Evolutionary conservation across 768 basidiomycete species (phyloP).

Genomic region (Suillus weaverae): DNA sequence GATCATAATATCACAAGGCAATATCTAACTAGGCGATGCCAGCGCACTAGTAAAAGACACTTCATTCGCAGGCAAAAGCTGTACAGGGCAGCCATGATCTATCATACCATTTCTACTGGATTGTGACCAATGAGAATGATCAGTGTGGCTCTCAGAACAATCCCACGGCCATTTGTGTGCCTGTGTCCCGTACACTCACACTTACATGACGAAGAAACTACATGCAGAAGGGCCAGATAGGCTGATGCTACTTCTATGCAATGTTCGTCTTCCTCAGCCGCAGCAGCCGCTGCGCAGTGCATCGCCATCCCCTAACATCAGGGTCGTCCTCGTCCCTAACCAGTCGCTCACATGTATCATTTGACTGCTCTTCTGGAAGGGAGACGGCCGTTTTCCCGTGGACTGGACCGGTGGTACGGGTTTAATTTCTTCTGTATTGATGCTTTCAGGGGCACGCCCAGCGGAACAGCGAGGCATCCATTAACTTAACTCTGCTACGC

Average conservation of each 20-base stretch:
- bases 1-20: slow-evolving; percentile 43
- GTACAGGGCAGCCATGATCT: slow-evolving; percentile 49
- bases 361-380: neutral
- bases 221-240: slow-evolving; percentile 49
- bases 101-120: slow-evolving; percentile 74
- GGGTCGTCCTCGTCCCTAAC: slow-evolving; percentile 33
- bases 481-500: neutral
- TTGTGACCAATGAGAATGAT: slow-evolving; percentile 59
- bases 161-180: slow-evolving; percentile 79
- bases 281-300: slow-evolving; percentile 9
- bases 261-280: slow-evolving; percentile 40
- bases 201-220: slow-evolving; percentile 54
- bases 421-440: neutral
- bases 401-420: neutral
- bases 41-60: slow-evolving; percentile 70
- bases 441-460: neutral
- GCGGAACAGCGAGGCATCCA: neutral
- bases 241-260: slow-evolving; percentile 58
- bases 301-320: slow-evolving; percentile 37
- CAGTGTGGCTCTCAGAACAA: slow-evolving; percentile 62
- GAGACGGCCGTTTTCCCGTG: neutral
- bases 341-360: slow-evolving; percentile 12
- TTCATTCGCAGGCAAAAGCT: slow-evolving; percentile 67
- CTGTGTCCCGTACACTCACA: slow-evolving; percentile 4
- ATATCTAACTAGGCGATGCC: slow-evolving; percentile 53